Conservation (phyloP, 345 rosid genomes). For the Pistacia integerrima region DNA sequence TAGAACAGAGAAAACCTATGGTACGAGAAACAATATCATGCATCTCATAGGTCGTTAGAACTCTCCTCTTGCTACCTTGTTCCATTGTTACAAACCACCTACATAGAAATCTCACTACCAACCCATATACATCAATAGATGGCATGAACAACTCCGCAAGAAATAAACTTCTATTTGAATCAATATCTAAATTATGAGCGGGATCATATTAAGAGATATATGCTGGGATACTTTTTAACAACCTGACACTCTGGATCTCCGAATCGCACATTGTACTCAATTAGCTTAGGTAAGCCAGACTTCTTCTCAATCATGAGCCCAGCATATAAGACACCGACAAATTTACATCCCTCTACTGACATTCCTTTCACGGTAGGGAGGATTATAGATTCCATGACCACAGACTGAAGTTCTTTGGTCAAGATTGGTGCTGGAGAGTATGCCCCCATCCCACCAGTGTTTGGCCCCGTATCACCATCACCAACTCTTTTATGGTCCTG, state of each 20-base stretch:
- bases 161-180: neutral
- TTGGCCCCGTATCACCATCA: conserved; percentile 96
- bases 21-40: neutral
- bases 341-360: conserved; percentile 93
- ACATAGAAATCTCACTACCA: neutral
- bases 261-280: conserved; percentile 95
- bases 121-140: neutral
- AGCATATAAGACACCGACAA: conserved; percentile 85
- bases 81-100: neutral
- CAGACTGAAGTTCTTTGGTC: conserved; percentile 65
- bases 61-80: neutral
- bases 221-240: neutral
- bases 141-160: neutral
- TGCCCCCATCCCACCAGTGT: conserved; percentile 99
- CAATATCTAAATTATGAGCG: neutral
- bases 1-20: neutral
- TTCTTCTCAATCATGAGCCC: conserved; percentile 96
- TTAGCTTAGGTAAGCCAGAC: conserved; percentile 88
- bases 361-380: conserved; percentile 90
- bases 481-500: conserved; percentile 96
- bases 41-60: neutral
- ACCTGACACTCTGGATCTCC: conserved; percentile 99
- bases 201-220: neutral
- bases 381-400: conserved; percentile 84
- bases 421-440: conserved; percentile 89